Evolutionary conservation across 1,139 yeast species (phyloP).

Genomic region (Martiniozyma asiatica): DNA sequence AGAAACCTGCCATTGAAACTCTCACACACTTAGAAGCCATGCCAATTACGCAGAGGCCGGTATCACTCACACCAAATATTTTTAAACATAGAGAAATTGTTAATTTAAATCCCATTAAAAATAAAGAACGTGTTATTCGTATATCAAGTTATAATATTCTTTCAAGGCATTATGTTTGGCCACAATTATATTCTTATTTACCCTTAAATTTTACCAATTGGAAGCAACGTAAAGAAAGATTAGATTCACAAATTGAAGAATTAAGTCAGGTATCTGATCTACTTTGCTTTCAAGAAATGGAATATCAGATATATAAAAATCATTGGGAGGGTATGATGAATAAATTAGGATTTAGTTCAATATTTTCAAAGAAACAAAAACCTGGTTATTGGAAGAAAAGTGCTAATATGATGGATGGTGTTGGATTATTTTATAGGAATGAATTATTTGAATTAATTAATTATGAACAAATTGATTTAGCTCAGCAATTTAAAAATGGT

Average conservation of each 20-base stretch:
- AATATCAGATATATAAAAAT: slow-evolving; percentile 30
- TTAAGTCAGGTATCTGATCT: slow-evolving; percentile 33
- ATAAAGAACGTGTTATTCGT: slow-evolving; percentile 16
- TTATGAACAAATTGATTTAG: slow-evolving; percentile 30
- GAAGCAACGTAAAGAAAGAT: slow-evolving; percentile 34
- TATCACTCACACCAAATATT: no score
- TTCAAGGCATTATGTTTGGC: slow-evolving; percentile 48
- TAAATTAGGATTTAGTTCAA: slow-evolving; percentile 27
- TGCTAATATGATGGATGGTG: slow-evolving; percentile 42
- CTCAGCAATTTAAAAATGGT: slow-evolving; percentile 26
- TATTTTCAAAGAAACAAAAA: slow-evolving; percentile 35
- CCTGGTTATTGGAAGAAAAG: slow-evolving; percentile 40
- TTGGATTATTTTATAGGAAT: slow-evolving; percentile 37
- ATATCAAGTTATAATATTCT: slow-evolving; percentile 41
- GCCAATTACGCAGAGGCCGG: no score
- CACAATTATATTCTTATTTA: slow-evolving; percentile 38
- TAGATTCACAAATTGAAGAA: slow-evolving; percentile 29
- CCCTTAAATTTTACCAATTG: slow-evolving; percentile 34
- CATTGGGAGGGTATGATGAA: slow-evolving; percentile 28
- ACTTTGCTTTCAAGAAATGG: slow-evolving; percentile 54
- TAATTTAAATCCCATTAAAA: slow-evolving; percentile 5
- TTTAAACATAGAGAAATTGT: slow-evolving; percentile 10
- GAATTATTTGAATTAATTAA: slow-evolving; percentile 34
- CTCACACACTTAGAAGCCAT: no score
- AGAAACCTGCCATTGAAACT: no score